Percentiles rank a stretch among this genome's conserved stretches.
These are phyloP conservation scores for Raphanus sativus DNA, from an alignment of 345 rosid genomes.

Conservation along the genomic window DNA sequence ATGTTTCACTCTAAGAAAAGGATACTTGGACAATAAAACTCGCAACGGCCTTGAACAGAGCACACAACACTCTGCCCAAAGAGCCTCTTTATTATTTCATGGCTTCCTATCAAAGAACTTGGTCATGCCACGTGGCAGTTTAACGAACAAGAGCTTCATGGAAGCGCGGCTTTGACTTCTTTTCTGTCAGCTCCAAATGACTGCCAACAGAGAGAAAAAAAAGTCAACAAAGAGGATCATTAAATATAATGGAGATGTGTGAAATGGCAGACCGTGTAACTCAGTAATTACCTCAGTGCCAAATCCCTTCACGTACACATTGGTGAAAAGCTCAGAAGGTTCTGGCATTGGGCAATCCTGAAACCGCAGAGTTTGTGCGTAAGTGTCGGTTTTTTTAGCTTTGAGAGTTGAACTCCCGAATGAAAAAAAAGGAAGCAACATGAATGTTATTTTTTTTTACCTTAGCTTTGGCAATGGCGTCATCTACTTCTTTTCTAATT, in stretches of 20 bases:
- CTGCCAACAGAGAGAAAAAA: conserved; percentile 40
- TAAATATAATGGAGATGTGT: not conserved
- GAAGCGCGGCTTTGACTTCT: conserved; percentile 71
- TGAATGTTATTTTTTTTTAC: conserved; percentile 31
- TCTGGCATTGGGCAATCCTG: conserved; percentile 99
- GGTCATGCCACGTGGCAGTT: not conserved
- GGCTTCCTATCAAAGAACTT: not conserved
- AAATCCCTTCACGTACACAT: conserved; percentile 74
- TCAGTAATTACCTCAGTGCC: conserved; percentile 69
- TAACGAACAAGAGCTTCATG: conserved; percentile 40
- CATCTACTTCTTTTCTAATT: conserved; percentile 85
- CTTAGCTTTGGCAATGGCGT: conserved; percentile 96
- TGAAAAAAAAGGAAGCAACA: not conserved
- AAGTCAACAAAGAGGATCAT: not conserved
- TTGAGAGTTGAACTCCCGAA: not conserved
- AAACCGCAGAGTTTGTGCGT: not conserved
- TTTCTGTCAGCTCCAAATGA: conserved; percentile 88
- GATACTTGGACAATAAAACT: not conserved
- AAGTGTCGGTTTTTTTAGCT: not conserved
- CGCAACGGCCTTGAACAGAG: not conserved
- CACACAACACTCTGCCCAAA: not conserved
- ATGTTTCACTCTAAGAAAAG: not conserved
- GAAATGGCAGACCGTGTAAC: not conserved
- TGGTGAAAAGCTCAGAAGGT: conserved; percentile 74
- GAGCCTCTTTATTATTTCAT: conserved; percentile 27